Evolutionary conservation across 2,329 filamentous ascomycete genomes (phyloP).

Genomic region (Exophiala mesophila): DNA sequence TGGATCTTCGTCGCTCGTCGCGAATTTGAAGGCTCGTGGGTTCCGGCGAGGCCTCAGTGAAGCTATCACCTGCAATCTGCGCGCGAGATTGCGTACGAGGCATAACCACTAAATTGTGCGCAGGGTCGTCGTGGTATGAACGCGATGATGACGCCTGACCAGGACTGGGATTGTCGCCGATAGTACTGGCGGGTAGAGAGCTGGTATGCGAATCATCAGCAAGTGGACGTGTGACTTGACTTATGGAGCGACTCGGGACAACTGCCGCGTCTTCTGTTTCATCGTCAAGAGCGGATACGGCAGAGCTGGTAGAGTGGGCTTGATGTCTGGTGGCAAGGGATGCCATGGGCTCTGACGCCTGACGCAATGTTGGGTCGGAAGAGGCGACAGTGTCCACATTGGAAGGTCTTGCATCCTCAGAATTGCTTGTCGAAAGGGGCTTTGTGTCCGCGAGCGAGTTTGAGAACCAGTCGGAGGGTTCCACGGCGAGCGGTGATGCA

Average conservation of each 20-base stretch:
- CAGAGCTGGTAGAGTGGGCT: constrained; percentile 14
- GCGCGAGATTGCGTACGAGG: too few species aligned
- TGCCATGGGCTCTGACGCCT: too few species aligned
- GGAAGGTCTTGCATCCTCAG: too few species aligned
- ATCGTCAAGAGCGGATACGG: constrained; percentile 21
- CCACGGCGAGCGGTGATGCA: constrained; percentile 5
- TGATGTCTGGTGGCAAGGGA: too few species aligned
- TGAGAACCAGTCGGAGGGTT: constrained; percentile 19
- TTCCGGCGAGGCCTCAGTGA: neutral
- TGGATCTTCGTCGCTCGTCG: constrained; percentile 14
- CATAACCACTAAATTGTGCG: too few species aligned
- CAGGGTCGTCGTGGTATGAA: too few species aligned
- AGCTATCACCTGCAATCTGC: too few species aligned
- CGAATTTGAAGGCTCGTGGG: constrained; percentile 11
- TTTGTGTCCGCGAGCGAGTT: constrained; percentile 1
- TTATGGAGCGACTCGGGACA: constrained; percentile 18
- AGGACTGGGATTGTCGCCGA: neutral
- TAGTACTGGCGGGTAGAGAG: constrained; percentile 4
- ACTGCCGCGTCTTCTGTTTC: constrained; percentile 9
- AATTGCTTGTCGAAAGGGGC: too few species aligned
- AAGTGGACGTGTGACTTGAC: constrained; percentile 15
- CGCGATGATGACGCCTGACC: neutral
- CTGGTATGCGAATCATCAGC: constrained; percentile 15
- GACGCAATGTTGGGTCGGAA: too few species aligned
- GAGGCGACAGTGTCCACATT: too few species aligned